Evolutionary conservation across 805 yeast species (phyloP), one percentile per base, ranked within the genome.

Genomic region (Myxozyma lipomycoides): DNA sequence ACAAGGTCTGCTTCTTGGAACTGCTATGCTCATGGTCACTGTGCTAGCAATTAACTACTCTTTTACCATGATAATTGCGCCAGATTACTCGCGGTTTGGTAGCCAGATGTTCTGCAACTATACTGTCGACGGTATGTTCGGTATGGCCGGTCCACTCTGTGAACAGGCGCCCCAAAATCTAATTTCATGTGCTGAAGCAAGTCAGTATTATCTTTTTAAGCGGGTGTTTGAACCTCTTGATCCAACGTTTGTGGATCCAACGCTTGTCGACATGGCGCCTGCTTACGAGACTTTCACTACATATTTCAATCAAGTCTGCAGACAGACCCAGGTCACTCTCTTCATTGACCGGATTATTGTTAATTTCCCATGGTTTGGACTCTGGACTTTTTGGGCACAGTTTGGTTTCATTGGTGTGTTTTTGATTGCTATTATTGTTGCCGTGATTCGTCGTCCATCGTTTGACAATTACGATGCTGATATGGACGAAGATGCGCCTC

Each of bases 331-430:
- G 6, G 55, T 57, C 10, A 49, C 61, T 15, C 42, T 55, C 6
- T 56, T 57, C 41, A 56, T 57, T 19, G 61, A 57, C 30, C 55
- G 58, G 7, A 47, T 57, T 18, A 34, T 41, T 30, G 58, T 52
- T 24, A 54, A 56, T 39, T 57, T 36, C 41, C 60, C 61, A 7
- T 48, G 59, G 56, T 56, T 57, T 32, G 61, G 61, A 10, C 49
- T 53, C 7, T 52, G 53, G 52, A 36, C 55, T 26, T 55, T 55
- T 43, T 55, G 59, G 59, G 53, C 58, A 23, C 59, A 55, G 40
- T 55, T 46, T 19, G 58, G 58, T 3, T 55, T 55, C 34, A 28
- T 55, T 23, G 59, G 59, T 17, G 30, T 55, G 10, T 55, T 55
- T 30, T 35, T 55, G 12, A 19, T 52, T 26, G 50, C 58, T 5